phyloP scores from a whole-genome alignment of 495 filamentous ascomycete species.

The Aspergillus steynii region DNA sequence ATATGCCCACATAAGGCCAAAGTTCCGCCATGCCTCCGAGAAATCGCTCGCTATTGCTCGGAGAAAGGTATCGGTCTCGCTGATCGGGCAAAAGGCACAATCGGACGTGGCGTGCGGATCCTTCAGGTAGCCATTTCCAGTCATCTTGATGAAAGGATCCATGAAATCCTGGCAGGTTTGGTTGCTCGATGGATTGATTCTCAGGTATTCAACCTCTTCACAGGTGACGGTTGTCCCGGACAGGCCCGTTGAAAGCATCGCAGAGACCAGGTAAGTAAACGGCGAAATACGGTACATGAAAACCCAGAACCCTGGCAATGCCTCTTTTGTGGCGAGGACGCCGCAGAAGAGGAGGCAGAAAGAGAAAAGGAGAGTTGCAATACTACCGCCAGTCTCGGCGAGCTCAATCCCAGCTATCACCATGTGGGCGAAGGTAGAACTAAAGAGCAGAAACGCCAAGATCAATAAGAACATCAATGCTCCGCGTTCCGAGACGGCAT shows the following conservation, averaged over 20 bases:
- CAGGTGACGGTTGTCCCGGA: conserved; percentile 60
- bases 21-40: conserved; percentile 68
- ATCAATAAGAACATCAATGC: conserved; percentile 61
- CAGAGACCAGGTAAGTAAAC: conserved; percentile 68
- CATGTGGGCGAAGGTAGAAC: conserved; percentile 66
- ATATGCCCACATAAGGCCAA: conserved; percentile 65
- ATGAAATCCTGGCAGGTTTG: conserved; percentile 60
- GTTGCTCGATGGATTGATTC: conserved; percentile 50
- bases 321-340: conserved; percentile 64
- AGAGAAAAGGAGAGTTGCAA: conserved; percentile 63
- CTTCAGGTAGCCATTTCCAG: conserved; percentile 54
- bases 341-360: conserved; percentile 63
- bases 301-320: conserved; percentile 74
- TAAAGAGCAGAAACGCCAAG: conserved; percentile 57
- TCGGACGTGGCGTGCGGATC: conserved; percentile 49
- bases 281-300: conserved; percentile 81
- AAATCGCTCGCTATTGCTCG: conserved; percentile 48
- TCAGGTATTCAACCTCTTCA: conserved; percentile 55
- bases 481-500: conserved; percentile 49
- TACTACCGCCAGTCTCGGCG: conserved; percentile 61
- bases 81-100: conserved; percentile 65
- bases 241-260: conserved; percentile 62
- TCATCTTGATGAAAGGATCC: conserved; percentile 42
- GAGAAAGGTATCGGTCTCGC: conserved; percentile 64
- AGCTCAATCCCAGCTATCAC: conserved; percentile 62